phyloP scores from a whole-genome alignment of 139 green algal species.

The Closterium sp. region DNA sequence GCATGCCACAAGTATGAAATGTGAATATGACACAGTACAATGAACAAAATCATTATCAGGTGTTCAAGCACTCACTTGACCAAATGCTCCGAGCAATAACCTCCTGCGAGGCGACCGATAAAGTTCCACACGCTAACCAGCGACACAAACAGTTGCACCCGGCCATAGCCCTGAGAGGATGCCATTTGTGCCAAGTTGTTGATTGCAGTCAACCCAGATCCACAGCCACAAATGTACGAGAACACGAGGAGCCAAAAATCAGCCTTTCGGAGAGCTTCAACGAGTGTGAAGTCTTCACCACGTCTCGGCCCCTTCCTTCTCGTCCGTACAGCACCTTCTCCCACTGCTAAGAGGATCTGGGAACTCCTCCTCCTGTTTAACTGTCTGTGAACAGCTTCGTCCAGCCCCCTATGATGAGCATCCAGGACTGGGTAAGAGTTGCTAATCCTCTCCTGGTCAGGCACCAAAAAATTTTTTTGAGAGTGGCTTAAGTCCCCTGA shows the following conservation, averaged over 20 bases:
- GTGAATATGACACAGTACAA: not conserved
- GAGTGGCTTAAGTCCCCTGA: not conserved
- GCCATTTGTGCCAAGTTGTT: slow-evolving; percentile 77
- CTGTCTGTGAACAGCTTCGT: not conserved
- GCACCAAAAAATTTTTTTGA: not conserved
- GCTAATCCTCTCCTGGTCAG: not conserved
- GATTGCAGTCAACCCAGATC: slow-evolving; percentile 67
- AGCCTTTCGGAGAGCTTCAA: slow-evolving; percentile 22
- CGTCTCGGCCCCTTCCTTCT: slow-evolving; percentile 15
- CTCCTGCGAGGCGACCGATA: slow-evolving; percentile 52
- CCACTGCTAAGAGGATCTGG: slow-evolving; percentile 17
- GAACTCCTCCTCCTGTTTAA: slow-evolving; percentile 10
- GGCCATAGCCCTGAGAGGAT: slow-evolving; percentile 49
- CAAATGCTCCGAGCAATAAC: slow-evolving; percentile 28
- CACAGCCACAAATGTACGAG: slow-evolving; percentile 58
- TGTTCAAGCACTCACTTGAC: slow-evolving; percentile 9
- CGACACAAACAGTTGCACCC: slow-evolving; percentile 61
- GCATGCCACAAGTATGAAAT: slow-evolving; percentile 1
- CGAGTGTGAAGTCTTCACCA: slow-evolving; percentile 37
- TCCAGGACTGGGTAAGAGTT: not conserved
- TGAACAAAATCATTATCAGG: not conserved
- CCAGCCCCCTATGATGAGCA: not conserved
- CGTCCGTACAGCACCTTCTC: slow-evolving; percentile 20
- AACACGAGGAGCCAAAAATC: slow-evolving; percentile 63
- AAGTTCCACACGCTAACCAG: slow-evolving; percentile 79